Evolutionary conservation across 139 green algal species (phyloP), one percentile per base, ranked within the genome.

Genomic region (Tetraselmis striata): DNA sequence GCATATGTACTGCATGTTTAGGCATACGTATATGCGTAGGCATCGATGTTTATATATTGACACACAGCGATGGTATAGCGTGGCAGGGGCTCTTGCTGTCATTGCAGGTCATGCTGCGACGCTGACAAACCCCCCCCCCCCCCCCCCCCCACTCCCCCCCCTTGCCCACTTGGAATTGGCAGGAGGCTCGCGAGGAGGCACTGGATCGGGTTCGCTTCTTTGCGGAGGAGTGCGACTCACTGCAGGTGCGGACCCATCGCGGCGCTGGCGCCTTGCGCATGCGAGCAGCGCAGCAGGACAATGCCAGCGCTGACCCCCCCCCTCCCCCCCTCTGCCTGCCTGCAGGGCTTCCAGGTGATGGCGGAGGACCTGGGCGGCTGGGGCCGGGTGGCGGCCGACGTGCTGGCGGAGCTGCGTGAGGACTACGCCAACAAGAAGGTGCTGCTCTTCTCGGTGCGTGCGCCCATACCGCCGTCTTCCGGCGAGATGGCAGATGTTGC

Each of bases 371-470:
- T 74, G 18, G 29, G 74, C 1, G 79, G 79, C 25, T 83, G 82
- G 28, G 79, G 79, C 1, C 32, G 75, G 26, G n/a, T 83, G 18
- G 31, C 75, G 28, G n/a, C 2, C 22, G 29, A 75, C 30, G 31
- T 59, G 2, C 0, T 75, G 59, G 74, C 86, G 78, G 86, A 91
- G 58, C 32, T 92, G 27, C 59, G 80, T 22, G 83, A 93, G 27
- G 90, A 93, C 23, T 93, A 93, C 79, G 25, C 59, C 23, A 27
- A 45, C 29, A 79, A 27, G 30, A 74, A 82, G 2, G 32, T 88
- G 59, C n/a, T 93, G 59, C 80, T 94, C 24, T 93, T 88, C 23
- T 80, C 88, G 11, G 45, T 92, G 30, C 80, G 89, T 29, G 83
- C 76, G 24, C 25, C 59, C 29, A 76, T 29, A 67, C 45, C 45